Conservation (phyloP, 78 protist species). For the Tieghemostelium lacteum region DNA sequence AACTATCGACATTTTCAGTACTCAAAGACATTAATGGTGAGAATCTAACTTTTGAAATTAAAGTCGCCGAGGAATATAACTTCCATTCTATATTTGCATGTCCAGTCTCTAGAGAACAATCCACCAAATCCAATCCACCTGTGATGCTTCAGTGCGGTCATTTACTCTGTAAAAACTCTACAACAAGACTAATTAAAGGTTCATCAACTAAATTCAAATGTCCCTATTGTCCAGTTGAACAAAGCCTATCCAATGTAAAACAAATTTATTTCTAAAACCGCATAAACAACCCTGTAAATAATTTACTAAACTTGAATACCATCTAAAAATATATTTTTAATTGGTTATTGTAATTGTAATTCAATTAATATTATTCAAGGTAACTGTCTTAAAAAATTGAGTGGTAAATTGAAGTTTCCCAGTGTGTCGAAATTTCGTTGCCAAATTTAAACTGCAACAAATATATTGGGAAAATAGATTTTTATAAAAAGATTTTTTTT, state of each 20-base stretch:
- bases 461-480: too few species aligned
- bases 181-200: constrained; percentile 72
- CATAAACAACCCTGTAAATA: too few species aligned
- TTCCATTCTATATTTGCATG: constrained; percentile 90
- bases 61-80: constrained; percentile 49
- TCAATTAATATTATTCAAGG: too few species aligned
- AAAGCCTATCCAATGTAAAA: constrained; percentile 58
- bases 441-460: neutral
- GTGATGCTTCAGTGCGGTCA: constrained; percentile 90
- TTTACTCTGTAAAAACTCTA: constrained; percentile 65
- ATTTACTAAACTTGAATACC: neutral
- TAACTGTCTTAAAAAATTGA: too few species aligned
- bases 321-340: too few species aligned
- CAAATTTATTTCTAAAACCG: constrained; percentile 7
- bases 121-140: constrained; percentile 88
- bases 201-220: constrained; percentile 85
- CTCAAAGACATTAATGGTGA: constrained; percentile 53
- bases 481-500: too few species aligned
- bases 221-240: constrained; percentile 91
- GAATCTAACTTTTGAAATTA: constrained; percentile 50
- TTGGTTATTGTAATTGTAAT: too few species aligned
- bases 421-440: too few species aligned
- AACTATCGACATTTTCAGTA: constrained; percentile 55
- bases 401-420: too few species aligned
- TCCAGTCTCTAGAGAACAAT: constrained; percentile 91